Percentiles rank a stretch among this genome's conserved stretches.
Evolutionary conservation across 306 rosid species (phyloP).

Genomic region (Inga laurina): DNA sequence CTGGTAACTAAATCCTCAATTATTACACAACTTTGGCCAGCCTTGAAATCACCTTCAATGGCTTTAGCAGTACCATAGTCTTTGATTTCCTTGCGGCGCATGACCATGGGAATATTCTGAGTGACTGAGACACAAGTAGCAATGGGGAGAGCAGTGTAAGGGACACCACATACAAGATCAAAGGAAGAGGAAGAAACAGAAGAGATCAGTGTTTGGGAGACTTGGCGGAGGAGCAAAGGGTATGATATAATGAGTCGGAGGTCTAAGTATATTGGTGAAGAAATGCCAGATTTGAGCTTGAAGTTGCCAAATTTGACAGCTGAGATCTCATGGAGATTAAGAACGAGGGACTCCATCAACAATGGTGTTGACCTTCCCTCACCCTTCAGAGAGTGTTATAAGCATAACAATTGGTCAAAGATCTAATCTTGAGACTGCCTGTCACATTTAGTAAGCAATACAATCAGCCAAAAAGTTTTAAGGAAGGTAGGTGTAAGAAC

Average conservation of each 20-base stretch:
- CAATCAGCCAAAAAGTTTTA: background rate
- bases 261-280: constrained; percentile 88
- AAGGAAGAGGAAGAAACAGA: constrained; percentile 59
- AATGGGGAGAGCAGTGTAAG: constrained; percentile 90
- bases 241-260: constrained; percentile 86
- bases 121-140: constrained; percentile 72
- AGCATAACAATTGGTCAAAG: background rate
- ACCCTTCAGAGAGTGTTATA: background rate
- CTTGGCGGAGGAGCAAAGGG: constrained; percentile 74
- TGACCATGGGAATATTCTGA: constrained; percentile 73
- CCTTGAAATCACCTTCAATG: constrained; percentile 65
- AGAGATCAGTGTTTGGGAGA: constrained; percentile 73
- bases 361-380: constrained; percentile 43
- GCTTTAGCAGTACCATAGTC: constrained; percentile 89
- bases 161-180: constrained; percentile 85
- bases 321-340: constrained; percentile 79
- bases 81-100: constrained; percentile 92
- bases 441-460: constrained; percentile 9
- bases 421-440: constrained; percentile 24
- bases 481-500: background rate
- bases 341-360: constrained; percentile 68
- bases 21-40: constrained; percentile 67
- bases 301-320: constrained; percentile 93
- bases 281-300: constrained; percentile 92
- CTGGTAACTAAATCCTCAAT: constrained; percentile 90